phyloP scores from a whole-genome alignment of 176 grass and related monocot species.

The Triticum dicoccoides region DNA sequence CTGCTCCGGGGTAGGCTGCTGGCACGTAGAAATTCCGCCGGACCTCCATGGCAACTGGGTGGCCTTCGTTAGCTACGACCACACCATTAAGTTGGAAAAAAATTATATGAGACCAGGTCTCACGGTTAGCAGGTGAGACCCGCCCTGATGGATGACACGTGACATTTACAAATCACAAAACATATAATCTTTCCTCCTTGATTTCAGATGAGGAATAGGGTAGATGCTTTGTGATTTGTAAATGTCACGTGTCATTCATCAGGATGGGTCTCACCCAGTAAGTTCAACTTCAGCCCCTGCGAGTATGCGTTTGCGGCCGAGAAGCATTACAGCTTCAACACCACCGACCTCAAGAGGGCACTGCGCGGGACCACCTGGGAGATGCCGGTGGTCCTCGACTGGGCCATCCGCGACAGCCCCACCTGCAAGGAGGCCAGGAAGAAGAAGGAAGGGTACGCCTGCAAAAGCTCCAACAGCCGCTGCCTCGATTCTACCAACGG shows the following conservation, averaged over 20 bases:
- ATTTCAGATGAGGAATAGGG: accelerated
- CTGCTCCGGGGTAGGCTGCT: slow-evolving; percentile 11
- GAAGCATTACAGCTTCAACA: background rate
- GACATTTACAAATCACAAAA: no score
- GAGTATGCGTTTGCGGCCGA: slow-evolving; percentile 24
- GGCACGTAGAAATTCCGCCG: background rate
- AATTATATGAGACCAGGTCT: no score
- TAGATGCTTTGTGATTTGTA: no score
- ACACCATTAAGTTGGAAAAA: no score
- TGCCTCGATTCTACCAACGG: background rate
- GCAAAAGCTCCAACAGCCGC: background rate
- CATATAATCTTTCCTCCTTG: no score
- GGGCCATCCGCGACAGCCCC: background rate
- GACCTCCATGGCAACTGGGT: background rate
- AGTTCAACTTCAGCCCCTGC: background rate
- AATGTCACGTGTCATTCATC: no score
- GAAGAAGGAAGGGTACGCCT: background rate
- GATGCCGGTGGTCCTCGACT: slow-evolving; percentile 20
- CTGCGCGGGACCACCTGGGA: background rate
- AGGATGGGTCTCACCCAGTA: no score
- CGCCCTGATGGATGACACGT: no score
- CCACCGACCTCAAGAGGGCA: background rate
- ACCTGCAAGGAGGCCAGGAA: background rate
- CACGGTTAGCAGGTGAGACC: no score
- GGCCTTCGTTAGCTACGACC: background rate